Evolutionary conservation across 2,329 filamentous ascomycete species (phyloP).

Genomic region (Colletotrichum camelliae): DNA sequence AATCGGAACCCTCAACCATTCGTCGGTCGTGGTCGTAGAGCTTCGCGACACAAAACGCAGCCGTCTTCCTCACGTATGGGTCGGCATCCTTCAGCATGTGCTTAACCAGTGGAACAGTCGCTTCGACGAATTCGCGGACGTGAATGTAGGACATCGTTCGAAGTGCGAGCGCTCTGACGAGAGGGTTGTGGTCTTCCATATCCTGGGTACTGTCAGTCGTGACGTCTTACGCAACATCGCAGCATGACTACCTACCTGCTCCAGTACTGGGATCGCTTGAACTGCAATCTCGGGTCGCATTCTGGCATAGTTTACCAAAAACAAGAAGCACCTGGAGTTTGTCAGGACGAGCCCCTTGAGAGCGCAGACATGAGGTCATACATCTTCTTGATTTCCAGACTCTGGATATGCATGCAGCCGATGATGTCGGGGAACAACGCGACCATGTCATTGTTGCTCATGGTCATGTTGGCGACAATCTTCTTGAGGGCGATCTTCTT

Average conservation of each 20-base stretch:
- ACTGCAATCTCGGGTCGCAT: conserved; percentile 93
- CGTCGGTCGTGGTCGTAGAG: conserved; percentile 95
- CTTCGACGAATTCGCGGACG: conserved; percentile 93
- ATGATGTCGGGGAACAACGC: conserved; percentile 95
- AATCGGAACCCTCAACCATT: conserved; percentile 86
- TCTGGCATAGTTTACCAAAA: conserved; percentile 94
- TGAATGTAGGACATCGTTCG: conserved; percentile 98
- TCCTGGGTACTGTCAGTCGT: conserved; percentile 62
- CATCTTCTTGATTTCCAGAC: conserved; percentile 99
- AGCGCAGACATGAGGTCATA: conserved; percentile 41
- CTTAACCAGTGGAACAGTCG: conserved; percentile 85
- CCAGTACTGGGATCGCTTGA: conserved; percentile 87
- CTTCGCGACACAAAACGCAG: conserved; percentile 95
- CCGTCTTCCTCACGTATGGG: conserved; percentile 97
- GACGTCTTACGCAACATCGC: neutral
- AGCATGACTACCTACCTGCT: conserved; percentile 64
- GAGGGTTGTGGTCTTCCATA: conserved; percentile 89
- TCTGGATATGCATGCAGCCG: conserved; percentile 91
- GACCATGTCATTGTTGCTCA: conserved; percentile 99
- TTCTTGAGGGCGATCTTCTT: conserved; percentile 99
- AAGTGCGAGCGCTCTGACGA: conserved; percentile 89
- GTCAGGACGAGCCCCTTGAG: neutral
- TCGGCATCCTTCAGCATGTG: conserved; percentile 83
- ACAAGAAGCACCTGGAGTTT: conserved; percentile 85
- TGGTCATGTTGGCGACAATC: conserved; percentile 99